Percentiles rank a stretch among this genome's conserved stretches.
These are phyloP conservation scores for Sextonia rubra DNA, from an alignment of 164 flowering plant genomes.

Conservation along the genomic window DNA sequence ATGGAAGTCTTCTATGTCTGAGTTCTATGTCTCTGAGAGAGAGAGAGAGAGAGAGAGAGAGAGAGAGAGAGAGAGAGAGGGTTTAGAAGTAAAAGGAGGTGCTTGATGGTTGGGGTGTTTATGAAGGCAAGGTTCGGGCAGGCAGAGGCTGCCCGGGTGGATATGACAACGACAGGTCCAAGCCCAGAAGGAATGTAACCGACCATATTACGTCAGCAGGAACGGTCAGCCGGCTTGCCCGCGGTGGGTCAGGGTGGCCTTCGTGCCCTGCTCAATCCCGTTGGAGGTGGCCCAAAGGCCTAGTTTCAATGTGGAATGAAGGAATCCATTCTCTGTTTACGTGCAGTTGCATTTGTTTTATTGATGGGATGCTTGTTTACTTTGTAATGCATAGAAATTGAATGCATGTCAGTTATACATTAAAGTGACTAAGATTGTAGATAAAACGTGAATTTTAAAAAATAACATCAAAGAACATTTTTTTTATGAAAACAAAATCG, in stretches of 20 bases:
- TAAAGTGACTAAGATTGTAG: too few relatives aligned
- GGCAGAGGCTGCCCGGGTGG: slow-evolving; percentile 18
- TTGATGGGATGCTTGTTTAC: too few relatives aligned
- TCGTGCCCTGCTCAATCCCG: slow-evolving; percentile 1
- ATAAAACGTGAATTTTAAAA: too few relatives aligned
- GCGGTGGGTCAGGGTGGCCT: neutral
- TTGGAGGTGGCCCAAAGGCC: neutral
- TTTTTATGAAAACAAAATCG: too few relatives aligned
- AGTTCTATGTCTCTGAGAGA: too few relatives aligned
- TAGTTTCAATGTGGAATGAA: too few relatives aligned
- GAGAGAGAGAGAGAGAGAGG: neutral
- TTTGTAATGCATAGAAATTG: too few relatives aligned
- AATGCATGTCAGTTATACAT: accelerated
- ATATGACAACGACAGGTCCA: neutral
- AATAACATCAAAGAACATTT: too few relatives aligned
- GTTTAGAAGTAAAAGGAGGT: neutral
- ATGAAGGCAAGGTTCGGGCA: neutral
- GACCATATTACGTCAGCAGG: slow-evolving; percentile 10
- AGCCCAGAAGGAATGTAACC: slow-evolving; percentile 16
- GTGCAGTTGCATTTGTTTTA: too few relatives aligned
- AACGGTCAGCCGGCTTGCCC: neutral
- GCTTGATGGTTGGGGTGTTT: neutral
- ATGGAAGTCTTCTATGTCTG: too few relatives aligned
- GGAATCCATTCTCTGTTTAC: too few relatives aligned
- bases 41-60: neutral